Conservation (phyloP, 2,329 filamentous ascomycete species). For the Pestalotiopsis sp. region DNA sequence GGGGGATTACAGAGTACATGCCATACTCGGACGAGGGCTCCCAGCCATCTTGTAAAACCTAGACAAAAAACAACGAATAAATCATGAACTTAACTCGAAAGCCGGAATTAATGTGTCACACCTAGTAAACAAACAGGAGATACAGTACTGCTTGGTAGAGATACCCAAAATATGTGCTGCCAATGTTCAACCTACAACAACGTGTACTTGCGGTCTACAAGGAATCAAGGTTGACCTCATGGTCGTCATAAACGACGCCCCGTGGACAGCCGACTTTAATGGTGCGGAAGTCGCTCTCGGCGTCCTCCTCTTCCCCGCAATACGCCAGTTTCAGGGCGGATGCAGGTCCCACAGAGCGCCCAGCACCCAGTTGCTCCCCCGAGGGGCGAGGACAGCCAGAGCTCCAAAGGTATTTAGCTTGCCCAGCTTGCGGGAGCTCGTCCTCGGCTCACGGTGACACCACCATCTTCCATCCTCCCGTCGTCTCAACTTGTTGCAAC, state of each 20-base stretch:
- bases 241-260: background rate
- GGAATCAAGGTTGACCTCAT: background rate
- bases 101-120: too few species aligned
- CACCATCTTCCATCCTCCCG: background rate
- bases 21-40: too few species aligned
- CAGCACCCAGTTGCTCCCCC: background rate
- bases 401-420: background rate
- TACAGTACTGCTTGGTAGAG: too few species aligned
- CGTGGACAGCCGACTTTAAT: background rate
- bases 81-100: too few species aligned
- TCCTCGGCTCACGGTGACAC: constrained; percentile 5
- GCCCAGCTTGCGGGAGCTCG: constrained; percentile 6
- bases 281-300: background rate
- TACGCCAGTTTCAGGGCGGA: constrained; percentile 12
- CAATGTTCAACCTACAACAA: too few species aligned
- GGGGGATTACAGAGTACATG: too few species aligned
- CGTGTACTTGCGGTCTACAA: too few species aligned
- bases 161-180: too few species aligned
- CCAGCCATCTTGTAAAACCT: too few species aligned
- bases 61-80: too few species aligned
- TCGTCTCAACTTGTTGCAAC: background rate
- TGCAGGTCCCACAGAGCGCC: constrained; percentile 10
- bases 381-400: background rate
- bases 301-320: constrained; percentile 9
- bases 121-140: too few species aligned